A percentile compares a stretch with the other conserved stretches of the same genome.
These are phyloP conservation scores for Euphorbia corollata DNA, from an alignment of 441 rosid genomes.

Conservation along the genomic window DNA sequence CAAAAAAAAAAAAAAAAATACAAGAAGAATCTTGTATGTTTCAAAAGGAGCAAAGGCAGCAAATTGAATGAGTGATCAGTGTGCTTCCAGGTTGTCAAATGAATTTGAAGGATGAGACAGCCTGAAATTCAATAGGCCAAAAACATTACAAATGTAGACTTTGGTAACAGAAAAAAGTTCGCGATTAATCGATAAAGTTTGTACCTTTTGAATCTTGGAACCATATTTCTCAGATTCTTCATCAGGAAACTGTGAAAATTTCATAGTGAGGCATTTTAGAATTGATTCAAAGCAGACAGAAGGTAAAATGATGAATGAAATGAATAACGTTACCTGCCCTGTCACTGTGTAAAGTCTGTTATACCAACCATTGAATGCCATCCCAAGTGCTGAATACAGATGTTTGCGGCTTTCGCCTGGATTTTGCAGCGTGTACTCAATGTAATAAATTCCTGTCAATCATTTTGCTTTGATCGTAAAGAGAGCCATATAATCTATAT, in stretches of 20 bases:
- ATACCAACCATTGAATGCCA: constrained; percentile 87
- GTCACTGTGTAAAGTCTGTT: constrained; percentile 86
- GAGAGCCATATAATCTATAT: not conserved
- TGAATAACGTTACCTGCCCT: constrained; percentile 49
- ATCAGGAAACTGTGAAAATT: constrained; percentile 45
- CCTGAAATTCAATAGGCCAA: constrained; percentile 33
- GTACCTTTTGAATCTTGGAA: constrained; percentile 62
- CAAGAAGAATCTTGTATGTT: not conserved
- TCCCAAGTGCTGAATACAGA: constrained; percentile 71
- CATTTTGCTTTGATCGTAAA: not conserved
- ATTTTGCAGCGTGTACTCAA: constrained; percentile 78
- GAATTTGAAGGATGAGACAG: constrained; percentile 67
- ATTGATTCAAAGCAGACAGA: not conserved
- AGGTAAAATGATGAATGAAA: not conserved
- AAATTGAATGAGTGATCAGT: no score
- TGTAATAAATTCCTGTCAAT: constrained; percentile 71
- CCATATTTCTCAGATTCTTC: constrained; percentile 58
- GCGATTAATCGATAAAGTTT: not conserved
- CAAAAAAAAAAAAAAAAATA: no score
- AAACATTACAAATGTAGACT: not conserved
- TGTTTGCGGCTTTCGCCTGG: constrained; percentile 73
- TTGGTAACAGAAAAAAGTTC: not conserved
- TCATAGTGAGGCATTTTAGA: not conserved
- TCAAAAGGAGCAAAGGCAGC: not conserved
- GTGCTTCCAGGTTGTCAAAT: constrained; percentile 28